A percentile compares a stretch with the other conserved stretches of the same genome.
These are phyloP conservation scores for Penicillium argentinense DNA, from an alignment of 495 filamentous ascomycete genomes.

Conservation along the genomic window DNA sequence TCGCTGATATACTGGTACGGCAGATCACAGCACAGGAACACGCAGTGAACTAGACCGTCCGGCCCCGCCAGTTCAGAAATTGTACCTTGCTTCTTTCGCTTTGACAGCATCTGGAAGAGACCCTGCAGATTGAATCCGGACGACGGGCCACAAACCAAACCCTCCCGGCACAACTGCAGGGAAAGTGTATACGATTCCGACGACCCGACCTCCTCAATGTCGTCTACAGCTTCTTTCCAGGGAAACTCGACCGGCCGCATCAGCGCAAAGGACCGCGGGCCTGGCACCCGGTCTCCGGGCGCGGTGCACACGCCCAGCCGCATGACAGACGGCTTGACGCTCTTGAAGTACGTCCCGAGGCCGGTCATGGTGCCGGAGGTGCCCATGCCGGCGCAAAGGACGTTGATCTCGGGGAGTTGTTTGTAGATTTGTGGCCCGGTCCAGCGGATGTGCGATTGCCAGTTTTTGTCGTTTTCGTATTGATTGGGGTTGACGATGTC, in stretches of 20 bases:
- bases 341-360: conserved; percentile 53
- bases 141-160: conserved; percentile 59
- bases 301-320: conserved; percentile 56
- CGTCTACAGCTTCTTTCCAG: conserved; percentile 54
- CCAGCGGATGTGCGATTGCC: conserved; percentile 59
- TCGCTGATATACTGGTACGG: conserved; percentile 63
- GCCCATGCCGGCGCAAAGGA: conserved; percentile 59
- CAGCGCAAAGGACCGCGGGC: conserved; percentile 53
- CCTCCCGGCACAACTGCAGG: conserved; percentile 54
- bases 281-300: conserved; percentile 56
- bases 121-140: conserved; percentile 59
- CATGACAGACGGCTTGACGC: conserved; percentile 50
- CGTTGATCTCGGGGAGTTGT: conserved; percentile 57
- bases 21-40: conserved; percentile 62
- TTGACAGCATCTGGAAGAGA: conserved; percentile 51
- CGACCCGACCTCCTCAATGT: conserved; percentile 54
- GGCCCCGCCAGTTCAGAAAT: conserved; percentile 44
- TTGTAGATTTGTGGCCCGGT: conserved; percentile 58
- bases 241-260: conserved; percentile 56
- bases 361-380: conserved; percentile 57
- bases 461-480: conserved; percentile 61
- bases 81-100: conserved; percentile 44
- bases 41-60: conserved; percentile 51
- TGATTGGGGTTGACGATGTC: conserved; percentile 55
- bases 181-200: conserved; percentile 54